Evolutionary conservation across 2,329 filamentous ascomycete species (phyloP), one percentile per base, ranked within the genome.

Genomic region (Colletotrichum chlorophyti): DNA sequence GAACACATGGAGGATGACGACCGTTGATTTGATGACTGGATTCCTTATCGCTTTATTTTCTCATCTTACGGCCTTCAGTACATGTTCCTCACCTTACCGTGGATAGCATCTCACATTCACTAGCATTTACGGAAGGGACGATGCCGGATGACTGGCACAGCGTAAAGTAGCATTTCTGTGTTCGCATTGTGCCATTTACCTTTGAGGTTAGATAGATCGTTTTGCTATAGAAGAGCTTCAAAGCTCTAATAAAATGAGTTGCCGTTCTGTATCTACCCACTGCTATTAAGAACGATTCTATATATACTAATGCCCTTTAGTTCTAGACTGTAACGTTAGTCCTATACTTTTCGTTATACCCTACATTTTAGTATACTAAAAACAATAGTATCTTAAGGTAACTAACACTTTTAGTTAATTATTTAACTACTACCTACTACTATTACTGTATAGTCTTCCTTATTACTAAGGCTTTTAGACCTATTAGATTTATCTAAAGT

Each of bases 171-270:
- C 15, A 34, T 38, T 27, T 14, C 34, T 23, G 17, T n/a, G n/a
- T n/a, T 8, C 1, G 14, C 21, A 49, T 23, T n/a, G 32, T 29
- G 43, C 14, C 14, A 29, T 31, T 7, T 17, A 1, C 7, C 4
- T 48, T 21, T 23, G 9, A 12, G n/a, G n/a, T n/a, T 35, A 23
- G 24, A 45, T 60, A 55, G 43, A 60, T 15, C n/a, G 17, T 19
- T 19, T 50, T 47, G 38, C 38, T 32, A 24, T 37, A 29, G 45
- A 60, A 34, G 57, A 57, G 57, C 57, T 43, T 50, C 57, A 45
- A 38, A 19, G 57, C 43, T 57, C 57, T 40, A 47, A 60, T 41
- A 37, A 57, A 35, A 45, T 32, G 27, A n/a, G n/a, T n/a, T n/a
- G n/a, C n/a, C n/a, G n/a, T n/a, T n/a, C n/a, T n/a, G n/a, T n/a